Evolutionary conservation across 2,329 filamentous ascomycete species (phyloP).

Genomic region (Colletotrichum karsti): DNA sequence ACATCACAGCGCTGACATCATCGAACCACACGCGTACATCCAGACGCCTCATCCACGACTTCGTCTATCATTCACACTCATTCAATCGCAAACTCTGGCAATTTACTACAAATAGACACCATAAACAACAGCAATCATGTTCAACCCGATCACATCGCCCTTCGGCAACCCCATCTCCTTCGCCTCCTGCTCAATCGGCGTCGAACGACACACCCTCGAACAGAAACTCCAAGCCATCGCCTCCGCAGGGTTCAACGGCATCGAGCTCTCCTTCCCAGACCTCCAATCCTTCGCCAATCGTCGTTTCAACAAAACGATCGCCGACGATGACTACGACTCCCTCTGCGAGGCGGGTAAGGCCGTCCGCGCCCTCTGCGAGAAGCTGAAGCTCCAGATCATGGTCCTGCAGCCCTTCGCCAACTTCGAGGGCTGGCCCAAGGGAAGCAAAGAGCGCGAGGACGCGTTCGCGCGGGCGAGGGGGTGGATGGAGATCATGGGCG

Average conservation of each 20-base stretch:
- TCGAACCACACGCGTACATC: not conserved
- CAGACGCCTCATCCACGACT: not conserved
- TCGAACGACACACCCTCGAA: conserved; percentile 57
- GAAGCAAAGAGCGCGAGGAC: conserved; percentile 64
- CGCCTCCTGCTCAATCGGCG: conserved; percentile 62
- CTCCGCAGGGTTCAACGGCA: conserved; percentile 71
- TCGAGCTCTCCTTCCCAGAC: conserved; percentile 81
- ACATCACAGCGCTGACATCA: conserved; percentile 27
- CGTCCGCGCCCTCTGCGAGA: conserved; percentile 62
- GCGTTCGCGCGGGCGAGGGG: conserved; percentile 70
- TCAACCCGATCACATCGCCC: not conserved
- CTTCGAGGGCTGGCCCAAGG: conserved; percentile 77
- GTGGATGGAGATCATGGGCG: conserved; percentile 78
- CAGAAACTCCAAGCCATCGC: conserved; percentile 70
- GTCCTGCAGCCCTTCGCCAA: conserved; percentile 81
- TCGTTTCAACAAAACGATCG: conserved; percentile 56
- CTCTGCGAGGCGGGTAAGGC: conserved; percentile 63
- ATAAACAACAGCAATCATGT: not conserved
- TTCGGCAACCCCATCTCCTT: conserved; percentile 54
- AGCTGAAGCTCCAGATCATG: conserved; percentile 67
- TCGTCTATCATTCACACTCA: not conserved
- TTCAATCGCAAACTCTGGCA: not conserved
- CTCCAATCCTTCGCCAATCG: conserved; percentile 68
- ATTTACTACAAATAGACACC: not conserved
- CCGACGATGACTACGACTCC: conserved; percentile 65